A percentile compares a stretch with the other conserved stretches of the same genome.
Evolutionary conservation across 2,329 filamentous ascomycete species (phyloP).

Genomic region (Alternaria atra): DNA sequence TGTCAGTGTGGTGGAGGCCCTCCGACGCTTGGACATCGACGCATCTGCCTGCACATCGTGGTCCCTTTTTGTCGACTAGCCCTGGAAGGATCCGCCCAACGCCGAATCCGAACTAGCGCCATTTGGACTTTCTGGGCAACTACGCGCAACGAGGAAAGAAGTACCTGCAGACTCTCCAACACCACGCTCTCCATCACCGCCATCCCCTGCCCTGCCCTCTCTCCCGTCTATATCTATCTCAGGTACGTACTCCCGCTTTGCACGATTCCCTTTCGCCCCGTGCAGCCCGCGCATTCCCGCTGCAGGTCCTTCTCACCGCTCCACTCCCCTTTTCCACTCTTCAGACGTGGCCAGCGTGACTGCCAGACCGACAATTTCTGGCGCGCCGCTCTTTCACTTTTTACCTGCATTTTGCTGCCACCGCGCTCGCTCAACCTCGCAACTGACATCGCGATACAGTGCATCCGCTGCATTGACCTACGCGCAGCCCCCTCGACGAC

Average conservation of each 20-base stretch:
- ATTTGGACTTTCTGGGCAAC: constrained; percentile 37
- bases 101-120: constrained; percentile 35
- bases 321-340: constrained; percentile 47
- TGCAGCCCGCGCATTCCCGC: constrained; percentile 32
- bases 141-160: constrained; percentile 49
- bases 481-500: constrained; percentile 46
- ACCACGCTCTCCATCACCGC: constrained; percentile 41
- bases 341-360: constrained; percentile 42
- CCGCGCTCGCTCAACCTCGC: constrained; percentile 28
- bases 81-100: constrained; percentile 30
- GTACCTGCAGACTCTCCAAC: constrained; percentile 48
- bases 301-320: constrained; percentile 39
- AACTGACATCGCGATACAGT: constrained; percentile 46
- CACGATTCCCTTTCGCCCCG: constrained; percentile 23
- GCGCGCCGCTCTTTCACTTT: constrained; percentile 31
- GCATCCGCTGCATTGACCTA: constrained; percentile 52
- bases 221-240: constrained; percentile 30
- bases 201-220: constrained; percentile 40
- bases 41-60: constrained; percentile 30
- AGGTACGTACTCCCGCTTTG: constrained; percentile 42
- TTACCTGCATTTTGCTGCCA: constrained; percentile 20
- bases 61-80: constrained; percentile 23
- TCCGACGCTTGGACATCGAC: constrained; percentile 27
- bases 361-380: constrained; percentile 34
- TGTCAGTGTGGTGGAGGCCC: constrained; percentile 13